A percentile compares a stretch with the other conserved stretches of the same genome.
Conservation (phyloP, 148 eudicot species). For the Bassia scoparia region DNA sequence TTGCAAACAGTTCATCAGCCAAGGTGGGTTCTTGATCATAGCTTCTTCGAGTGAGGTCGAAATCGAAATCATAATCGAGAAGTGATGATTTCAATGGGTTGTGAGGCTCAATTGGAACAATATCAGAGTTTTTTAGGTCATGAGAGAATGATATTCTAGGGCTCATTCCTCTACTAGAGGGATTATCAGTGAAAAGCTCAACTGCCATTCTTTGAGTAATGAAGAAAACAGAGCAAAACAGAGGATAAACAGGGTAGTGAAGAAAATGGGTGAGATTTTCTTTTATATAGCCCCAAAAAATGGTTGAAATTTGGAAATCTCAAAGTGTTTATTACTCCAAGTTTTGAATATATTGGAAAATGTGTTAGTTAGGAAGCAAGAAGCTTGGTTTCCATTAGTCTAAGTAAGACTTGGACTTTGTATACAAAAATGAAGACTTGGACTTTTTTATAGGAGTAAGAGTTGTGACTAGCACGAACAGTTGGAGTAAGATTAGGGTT, state of each 20-base stretch:
- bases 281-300: background rate
- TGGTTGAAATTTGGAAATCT: background rate
- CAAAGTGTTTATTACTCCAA: background rate
- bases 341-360: conserved; percentile 10
- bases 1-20: conserved; percentile 80
- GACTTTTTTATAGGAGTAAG: conserved; percentile 8
- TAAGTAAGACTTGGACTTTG: conserved; percentile 21
- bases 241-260: conserved; percentile 11
- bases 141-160: conserved; percentile 90
- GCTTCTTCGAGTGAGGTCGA: conserved; percentile 42
- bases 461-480: conserved; percentile 25
- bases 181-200: conserved; percentile 50
- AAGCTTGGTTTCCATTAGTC: conserved; percentile 15
- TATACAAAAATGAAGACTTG: conserved; percentile 17
- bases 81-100: conserved; percentile 36
- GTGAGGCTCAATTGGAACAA: conserved; percentile 56
- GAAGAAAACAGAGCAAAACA: background rate
- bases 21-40: conserved; percentile 47
- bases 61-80: conserved; percentile 58
- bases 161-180: conserved; percentile 45
- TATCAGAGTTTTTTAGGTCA: conserved; percentile 58
- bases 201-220: conserved; percentile 47
- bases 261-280: background rate
- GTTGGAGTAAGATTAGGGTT: background rate
- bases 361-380: conserved; percentile 22